phyloP scores from a whole-genome alignment of 23 red algal genomes.

The Pyropia haitanensis region DNA sequence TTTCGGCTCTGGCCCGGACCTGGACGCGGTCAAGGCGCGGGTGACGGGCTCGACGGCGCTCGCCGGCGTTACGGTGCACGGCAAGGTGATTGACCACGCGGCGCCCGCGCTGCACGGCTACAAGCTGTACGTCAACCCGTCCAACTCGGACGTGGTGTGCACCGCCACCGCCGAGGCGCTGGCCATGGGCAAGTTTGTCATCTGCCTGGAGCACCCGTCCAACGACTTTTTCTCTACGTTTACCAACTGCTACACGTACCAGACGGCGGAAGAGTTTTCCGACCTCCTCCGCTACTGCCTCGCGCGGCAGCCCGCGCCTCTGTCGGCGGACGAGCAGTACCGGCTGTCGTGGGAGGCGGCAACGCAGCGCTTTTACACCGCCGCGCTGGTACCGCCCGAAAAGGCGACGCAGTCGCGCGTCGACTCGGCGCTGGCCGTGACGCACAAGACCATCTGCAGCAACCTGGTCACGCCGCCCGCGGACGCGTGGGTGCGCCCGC shows the following conservation, averaged over 20 bases:
- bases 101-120: constrained; percentile 47
- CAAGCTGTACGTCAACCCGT: constrained; percentile 69
- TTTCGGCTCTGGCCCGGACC: constrained; percentile 57
- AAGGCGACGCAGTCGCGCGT: constrained; percentile 9
- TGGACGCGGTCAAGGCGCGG: constrained; percentile 37
- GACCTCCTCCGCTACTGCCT: constrained; percentile 27
- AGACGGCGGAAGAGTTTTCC: constrained; percentile 53
- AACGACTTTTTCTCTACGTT: constrained; percentile 69
- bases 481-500: constrained; percentile 22
- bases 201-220: constrained; percentile 48
- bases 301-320: constrained; percentile 35
- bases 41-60: constrained; percentile 23
- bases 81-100: constrained; percentile 52
- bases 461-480: constrained; percentile 47
- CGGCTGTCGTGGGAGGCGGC: constrained; percentile 70
- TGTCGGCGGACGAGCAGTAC: constrained; percentile 25
- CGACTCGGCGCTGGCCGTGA: constrained; percentile 52
- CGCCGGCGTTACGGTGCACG: constrained; percentile 34
- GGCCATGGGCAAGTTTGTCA: constrained; percentile 74
- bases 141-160: constrained; percentile 49
- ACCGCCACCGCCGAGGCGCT: constrained; percentile 72
- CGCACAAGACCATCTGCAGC: constrained; percentile 55
- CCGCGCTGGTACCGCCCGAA: constrained; percentile 19
- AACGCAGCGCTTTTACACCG: constrained; percentile 64
- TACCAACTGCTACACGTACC: constrained; percentile 60